Conservation (phyloP, 768 basidiomycete genomes). For the Suillus brevipes region DNA sequence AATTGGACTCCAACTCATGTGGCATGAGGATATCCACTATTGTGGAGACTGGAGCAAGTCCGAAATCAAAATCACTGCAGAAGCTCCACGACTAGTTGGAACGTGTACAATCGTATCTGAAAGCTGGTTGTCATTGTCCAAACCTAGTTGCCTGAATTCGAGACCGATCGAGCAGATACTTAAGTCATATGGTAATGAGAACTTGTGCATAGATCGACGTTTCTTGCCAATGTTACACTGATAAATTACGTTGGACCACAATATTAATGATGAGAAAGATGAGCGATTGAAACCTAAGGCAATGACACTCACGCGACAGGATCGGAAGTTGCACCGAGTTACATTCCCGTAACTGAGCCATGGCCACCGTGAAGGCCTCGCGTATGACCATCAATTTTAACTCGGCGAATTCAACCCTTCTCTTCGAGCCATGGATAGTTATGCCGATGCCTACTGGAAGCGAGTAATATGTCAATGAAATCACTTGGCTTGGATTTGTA, state of each 20-base stretch:
- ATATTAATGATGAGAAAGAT: no score
- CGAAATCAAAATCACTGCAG: background rate
- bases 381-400: background rate
- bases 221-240: no score
- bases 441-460: no score
- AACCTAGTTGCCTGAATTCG: background rate
- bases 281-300: no score
- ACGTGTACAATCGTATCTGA: background rate
- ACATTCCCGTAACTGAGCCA: background rate
- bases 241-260: no score
- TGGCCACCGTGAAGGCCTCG: background rate
- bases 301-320: background rate
- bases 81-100: background rate
- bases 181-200: background rate
- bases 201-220: background rate
- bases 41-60: background rate
- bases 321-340: background rate
- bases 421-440: no score
- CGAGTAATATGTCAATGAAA: no score
- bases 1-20: background rate
- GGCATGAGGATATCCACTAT: background rate
- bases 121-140: background rate
- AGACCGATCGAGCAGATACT: background rate
- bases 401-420: background rate
- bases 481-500: no score